Evolutionary conservation across 495 filamentous ascomycete genomes (phyloP).

Genomic region (Podospora comata): DNA sequence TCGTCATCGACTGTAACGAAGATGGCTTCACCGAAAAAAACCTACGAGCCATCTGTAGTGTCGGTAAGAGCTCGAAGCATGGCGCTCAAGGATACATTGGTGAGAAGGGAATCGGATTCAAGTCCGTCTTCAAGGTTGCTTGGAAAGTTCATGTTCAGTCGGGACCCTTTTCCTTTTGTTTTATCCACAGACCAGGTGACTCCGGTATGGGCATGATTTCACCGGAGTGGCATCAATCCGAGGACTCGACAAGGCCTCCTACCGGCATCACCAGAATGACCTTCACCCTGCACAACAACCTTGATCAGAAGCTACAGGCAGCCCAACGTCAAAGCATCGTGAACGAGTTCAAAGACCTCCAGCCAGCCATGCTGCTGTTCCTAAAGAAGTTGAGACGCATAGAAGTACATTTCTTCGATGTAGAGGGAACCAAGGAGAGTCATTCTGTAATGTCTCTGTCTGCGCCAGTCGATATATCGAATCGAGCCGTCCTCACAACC

Average conservation of each 20-base stretch:
- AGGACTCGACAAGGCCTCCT: not conserved
- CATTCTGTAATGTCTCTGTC: not conserved
- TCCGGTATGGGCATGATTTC: conserved; percentile 46
- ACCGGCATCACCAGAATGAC: conserved; percentile 34
- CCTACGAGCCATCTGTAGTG: conserved; percentile 37
- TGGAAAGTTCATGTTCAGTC: conserved; percentile 49
- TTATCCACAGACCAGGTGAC: conserved; percentile 31
- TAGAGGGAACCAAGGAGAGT: not conserved
- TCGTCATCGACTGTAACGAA: conserved; percentile 48
- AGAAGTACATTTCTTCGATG: conserved; percentile 29
- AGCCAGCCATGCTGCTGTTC: conserved; percentile 38
- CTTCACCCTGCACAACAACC: conserved; percentile 31
- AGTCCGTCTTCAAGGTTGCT: conserved; percentile 51
- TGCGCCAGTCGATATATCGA: not conserved
- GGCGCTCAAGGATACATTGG: conserved; percentile 44
- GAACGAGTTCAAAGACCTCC: conserved; percentile 34
- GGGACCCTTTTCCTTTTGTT: conserved; percentile 45
- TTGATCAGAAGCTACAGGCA: conserved; percentile 13
- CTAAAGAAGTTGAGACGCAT: conserved; percentile 37
- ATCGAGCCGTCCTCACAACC: not conserved
- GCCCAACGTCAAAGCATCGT: conserved; percentile 24
- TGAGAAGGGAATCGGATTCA: conserved; percentile 53
- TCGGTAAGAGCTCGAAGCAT: conserved; percentile 42
- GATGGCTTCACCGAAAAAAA: conserved; percentile 42
- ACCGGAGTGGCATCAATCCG: conserved; percentile 31